Percentiles rank a stretch among this genome's conserved stretches.
These are phyloP conservation scores for Volutella citrinella DNA, from an alignment of 2,329 filamentous ascomycete species.

Conservation along the genomic window DNA sequence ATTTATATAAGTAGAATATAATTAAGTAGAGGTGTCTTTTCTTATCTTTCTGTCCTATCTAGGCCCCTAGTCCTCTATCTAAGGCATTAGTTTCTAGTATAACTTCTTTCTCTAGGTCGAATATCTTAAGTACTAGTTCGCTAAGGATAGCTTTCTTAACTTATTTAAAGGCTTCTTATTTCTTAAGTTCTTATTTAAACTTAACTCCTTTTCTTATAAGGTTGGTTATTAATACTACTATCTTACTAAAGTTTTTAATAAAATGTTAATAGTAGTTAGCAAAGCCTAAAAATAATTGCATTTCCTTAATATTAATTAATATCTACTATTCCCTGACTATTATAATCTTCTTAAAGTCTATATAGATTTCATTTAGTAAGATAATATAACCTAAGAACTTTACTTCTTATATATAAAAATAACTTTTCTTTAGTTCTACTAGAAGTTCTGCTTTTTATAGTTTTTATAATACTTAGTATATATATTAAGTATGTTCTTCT, in stretches of 20 bases:
- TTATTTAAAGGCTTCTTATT: conserved; percentile 1
- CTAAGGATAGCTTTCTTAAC: not conserved
- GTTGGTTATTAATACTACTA: conserved; percentile 8
- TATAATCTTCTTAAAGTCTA: conserved; percentile 13
- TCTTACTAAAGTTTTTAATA: conserved; percentile 12
- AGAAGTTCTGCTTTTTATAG: conserved; percentile 14
- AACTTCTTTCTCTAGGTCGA: not conserved
- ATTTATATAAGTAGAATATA: not conserved
- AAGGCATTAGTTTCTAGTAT: not conserved
- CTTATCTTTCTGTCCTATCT: conserved; percentile 1
- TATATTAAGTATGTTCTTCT: conserved; percentile 15
- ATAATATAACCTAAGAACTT: conserved; percentile 14
- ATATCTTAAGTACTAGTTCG: not conserved
- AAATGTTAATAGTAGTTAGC: conserved; percentile 16
- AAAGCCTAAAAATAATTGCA: conserved; percentile 14
- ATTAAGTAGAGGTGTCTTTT: not conserved
- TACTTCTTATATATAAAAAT: conserved; percentile 13
- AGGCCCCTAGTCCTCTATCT: not conserved
- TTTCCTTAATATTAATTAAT: conserved; percentile 8
- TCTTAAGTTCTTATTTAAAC: conserved; percentile 14
- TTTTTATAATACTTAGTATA: conserved; percentile 12
- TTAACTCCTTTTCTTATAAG: not conserved
- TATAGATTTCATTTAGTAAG: conserved; percentile 6
- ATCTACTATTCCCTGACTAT: conserved; percentile 1
- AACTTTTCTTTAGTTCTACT: conserved; percentile 12